Evolutionary conservation across 306 rosid genomes (phyloP), one percentile per base, ranked within the genome.

Genomic region (Quercus ilex): DNA sequence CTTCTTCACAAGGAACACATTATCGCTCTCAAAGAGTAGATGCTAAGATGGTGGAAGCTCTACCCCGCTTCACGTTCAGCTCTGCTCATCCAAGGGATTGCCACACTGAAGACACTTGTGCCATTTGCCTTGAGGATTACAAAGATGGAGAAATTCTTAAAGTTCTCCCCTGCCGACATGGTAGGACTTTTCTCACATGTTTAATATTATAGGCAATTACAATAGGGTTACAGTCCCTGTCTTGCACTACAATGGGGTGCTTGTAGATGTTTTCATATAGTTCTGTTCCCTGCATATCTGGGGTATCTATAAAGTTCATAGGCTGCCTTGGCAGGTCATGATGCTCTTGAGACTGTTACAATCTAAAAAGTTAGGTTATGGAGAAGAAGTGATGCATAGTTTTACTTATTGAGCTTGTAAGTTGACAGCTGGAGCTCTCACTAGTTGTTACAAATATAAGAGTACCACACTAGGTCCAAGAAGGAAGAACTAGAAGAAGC

Each of bases 111-210:
- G 85, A 81, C 71, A 81, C 85, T 74, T 85, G 88, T 71, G 88
- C 85, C 75, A 85, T 85, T 70, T 85, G 88, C 78, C 88, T 85
- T 58, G 88, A 85, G 71, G 81, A 78, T 71, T 85, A 85, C 83
- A 81, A 74, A 74, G 88, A 85, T 63, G 83, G 73, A 55, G 88
- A 85, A 68, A 64, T 75, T 76, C 81, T 85, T 12, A 85, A 78
- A 81, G 83, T 85, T 78, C 88, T 85, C 3, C 83, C 83, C 33
- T 85, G 85, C 75, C 80, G 46, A 56, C 88, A 81, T 28, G 88
- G 88, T 85, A 74, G 46, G 28, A 63, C 51, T 64, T 46, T 55
- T 1, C 20, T 56, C 52, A 21, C 25, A 41, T 20, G 35, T 20
- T 21, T 28, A 4, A 20, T 33, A 72, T 41, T 64, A 17, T 4